A percentile compares a stretch with the other conserved stretches of the same genome.
Conservation (phyloP, 1,284 basidiomycete genomes). For the Omphalotus olearius region DNA sequence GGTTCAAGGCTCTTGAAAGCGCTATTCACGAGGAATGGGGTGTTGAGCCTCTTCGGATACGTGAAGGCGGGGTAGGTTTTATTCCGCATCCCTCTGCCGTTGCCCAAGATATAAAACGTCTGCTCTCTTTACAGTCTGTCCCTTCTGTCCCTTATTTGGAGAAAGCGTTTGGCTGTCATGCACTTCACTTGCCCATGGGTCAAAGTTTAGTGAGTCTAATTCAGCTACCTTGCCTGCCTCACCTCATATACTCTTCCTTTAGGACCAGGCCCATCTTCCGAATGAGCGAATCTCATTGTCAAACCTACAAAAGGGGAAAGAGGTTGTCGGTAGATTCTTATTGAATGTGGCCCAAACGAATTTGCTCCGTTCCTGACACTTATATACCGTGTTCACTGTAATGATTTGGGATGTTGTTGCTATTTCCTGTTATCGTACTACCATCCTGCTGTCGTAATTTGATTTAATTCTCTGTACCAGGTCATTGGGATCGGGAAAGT, state of each 20-base stretch:
- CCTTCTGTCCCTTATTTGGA: constrained; percentile 92
- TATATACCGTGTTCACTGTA: too few species aligned
- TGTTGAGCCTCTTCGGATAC: constrained; percentile 78
- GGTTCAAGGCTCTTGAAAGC: constrained; percentile 80
- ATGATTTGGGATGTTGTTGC: too few species aligned
- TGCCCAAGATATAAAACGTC: too few species aligned
- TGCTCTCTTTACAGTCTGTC: constrained; percentile 62
- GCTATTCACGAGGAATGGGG: constrained; percentile 87
- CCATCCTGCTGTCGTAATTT: too few species aligned
- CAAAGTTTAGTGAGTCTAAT: constrained; percentile 63
- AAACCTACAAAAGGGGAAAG: constrained; percentile 72
- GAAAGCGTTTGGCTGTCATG: constrained; percentile 80
- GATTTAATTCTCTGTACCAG: too few species aligned
- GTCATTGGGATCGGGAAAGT: too few species aligned
- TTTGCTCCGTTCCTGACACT: background rate
- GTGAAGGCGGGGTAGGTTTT: constrained; percentile 85
- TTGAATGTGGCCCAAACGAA: constrained; percentile 26
- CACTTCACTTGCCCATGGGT: constrained; percentile 86
- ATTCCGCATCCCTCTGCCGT: too few species aligned
- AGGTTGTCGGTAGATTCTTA: constrained; percentile 73
- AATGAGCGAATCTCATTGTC: constrained; percentile 79
- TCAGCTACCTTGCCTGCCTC: background rate
- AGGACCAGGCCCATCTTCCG: constrained; percentile 86
- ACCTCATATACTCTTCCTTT: constrained; percentile 10
- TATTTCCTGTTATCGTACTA: too few species aligned